Evolutionary conservation across 257 asterid genomes (phyloP), one percentile per base, ranked within the genome.

Genomic region (Cordia subcordata): DNA sequence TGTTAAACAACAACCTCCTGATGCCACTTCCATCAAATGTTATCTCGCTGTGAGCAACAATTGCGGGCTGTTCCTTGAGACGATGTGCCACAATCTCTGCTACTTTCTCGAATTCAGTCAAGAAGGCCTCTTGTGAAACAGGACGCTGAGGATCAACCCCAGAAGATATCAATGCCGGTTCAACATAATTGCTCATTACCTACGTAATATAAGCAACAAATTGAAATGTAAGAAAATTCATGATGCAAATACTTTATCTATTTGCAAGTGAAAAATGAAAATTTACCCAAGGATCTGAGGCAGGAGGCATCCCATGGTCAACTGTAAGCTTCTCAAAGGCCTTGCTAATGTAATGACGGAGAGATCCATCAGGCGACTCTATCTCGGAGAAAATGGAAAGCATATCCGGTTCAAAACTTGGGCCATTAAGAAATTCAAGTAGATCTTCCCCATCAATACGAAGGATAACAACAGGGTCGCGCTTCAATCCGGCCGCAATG

Each of bases 281-380:
- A 50, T 55, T 50, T 79, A 93, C 97, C 97, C 97, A 93, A 62
- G 90, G 77, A 71, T 93, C 99, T 6, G 90, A 67, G 58, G 94
- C 86, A 15, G 99, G 97, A 63, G 99, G 99, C 87, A 93, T 79
- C 42, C 99, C 99, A 13, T 86, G 88, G 16, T 86, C 96, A 17
- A 93, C 94, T 0, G 94, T 75, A 16, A 93, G 97, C 61, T 86
- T 89, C 79, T 83, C 84, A 23, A 89, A 79, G 27, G 87, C 92
- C 80, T 76, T 83, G 59, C 75, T 39, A 50, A 83, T 65, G 69
- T 75, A 71, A 64, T 80, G 88, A 58, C 69, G 83, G 50, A 86
- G 83, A 57, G 87, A 83, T 38, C 83, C 93, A 57, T 70, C 68
- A 11, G 85, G 73, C 10, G 46, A 39, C 42, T 76, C 69, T 13